Percentiles rank a stretch among this genome's conserved stretches.
phyloP scores from a whole-genome alignment of 2,329 filamentous ascomycete species.

The Helotiales sp. region DNA sequence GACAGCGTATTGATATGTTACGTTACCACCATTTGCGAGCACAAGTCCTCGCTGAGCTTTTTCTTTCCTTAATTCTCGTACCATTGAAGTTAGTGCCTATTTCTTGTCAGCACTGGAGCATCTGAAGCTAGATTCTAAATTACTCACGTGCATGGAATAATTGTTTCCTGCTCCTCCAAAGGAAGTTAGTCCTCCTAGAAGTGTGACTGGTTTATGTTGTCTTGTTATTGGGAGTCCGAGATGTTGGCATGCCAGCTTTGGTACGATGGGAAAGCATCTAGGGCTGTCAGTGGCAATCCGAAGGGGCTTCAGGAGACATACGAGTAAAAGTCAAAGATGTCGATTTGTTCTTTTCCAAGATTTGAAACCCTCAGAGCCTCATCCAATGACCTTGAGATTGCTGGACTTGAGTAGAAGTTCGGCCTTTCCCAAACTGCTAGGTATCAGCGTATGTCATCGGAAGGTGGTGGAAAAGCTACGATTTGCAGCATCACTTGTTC shows the following conservation, averaged over 20 bases:
- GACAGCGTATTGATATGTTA: slow-evolving; percentile 66
- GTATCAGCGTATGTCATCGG: slow-evolving; percentile 1
- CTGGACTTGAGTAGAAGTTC: slow-evolving; percentile 57
- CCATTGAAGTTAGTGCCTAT: slow-evolving; percentile 54
- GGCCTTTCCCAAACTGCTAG: slow-evolving; percentile 61
- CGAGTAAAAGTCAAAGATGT: slow-evolving; percentile 65
- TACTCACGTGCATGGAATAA: slow-evolving; percentile 64
- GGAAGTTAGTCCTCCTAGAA: slow-evolving; percentile 65
- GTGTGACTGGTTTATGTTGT: slow-evolving; percentile 52
- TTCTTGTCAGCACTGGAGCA: neutral
- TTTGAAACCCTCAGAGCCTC: slow-evolving; percentile 49
- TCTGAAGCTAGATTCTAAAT: neutral
- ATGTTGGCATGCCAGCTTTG: slow-evolving; percentile 63
- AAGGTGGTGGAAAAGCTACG: slow-evolving; percentile 41
- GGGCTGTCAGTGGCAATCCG: slow-evolving; percentile 1
- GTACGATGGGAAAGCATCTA: slow-evolving; percentile 70
- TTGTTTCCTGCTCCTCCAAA: slow-evolving; percentile 73
- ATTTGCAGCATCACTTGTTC: slow-evolving; percentile 55
- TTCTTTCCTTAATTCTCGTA: slow-evolving; percentile 49
- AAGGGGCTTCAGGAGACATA: slow-evolving; percentile 26
- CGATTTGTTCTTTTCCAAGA: slow-evolving; percentile 51
- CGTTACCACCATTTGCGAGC: slow-evolving; percentile 63
- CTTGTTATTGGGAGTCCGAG: slow-evolving; percentile 51
- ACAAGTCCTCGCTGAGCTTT: slow-evolving; percentile 53
- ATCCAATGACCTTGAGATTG: slow-evolving; percentile 58